Evolutionary conservation across 1,139 yeast genomes (phyloP), one percentile per base, ranked within the genome.

Genomic region (Blastobotrys malaysiensis): DNA sequence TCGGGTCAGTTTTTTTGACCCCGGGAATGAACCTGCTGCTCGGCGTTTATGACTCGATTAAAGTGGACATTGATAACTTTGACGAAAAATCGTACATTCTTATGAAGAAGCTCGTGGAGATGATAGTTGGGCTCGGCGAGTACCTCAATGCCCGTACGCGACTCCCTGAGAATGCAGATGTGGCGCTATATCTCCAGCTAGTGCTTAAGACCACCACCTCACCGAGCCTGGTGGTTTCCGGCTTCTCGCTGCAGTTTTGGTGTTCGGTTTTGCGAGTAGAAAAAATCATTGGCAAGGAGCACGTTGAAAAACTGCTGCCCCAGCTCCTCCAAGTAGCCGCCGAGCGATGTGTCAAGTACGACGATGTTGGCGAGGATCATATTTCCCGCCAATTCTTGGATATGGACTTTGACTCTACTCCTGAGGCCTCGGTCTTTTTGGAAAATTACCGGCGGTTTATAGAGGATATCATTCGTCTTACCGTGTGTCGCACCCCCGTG

Each of bases 211-310:
- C 97, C 1, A 88, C 97, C 0, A 80, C 77, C 63, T 95, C 90
- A 65, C 87, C 90, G 39, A 87, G 96, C 63, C 76, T 93, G 56
- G 86, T 93, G n/a, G 84, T 93, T 2, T 86, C 96, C 52, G 97
- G 97, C 0, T 77, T 91, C 43, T 88, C 97, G 0, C 73, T 93
- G 55, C 97, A 91, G 66, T 87, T 93, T 75, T 95, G 99, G 99
- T 91, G 96, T 55, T 83, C 95, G 1, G 83, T 93, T 59, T 73
- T 93, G 52, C 78, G 99, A 63, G 82, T 84, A 55, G 97, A 90
- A 62, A 91, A 86, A 56, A 76, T 88, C 50, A 67, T 74, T 21
- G 73, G 72, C 67, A 67, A 76, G 61, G 70, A 76, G 52, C 71
- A 68, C 43, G 80, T 82, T 46, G 63, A 77, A 50, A 72, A 73